These are phyloP conservation scores for Rhodosporidiobolus odoratus DNA, from an alignment of 768 basidiomycete species.

Conservation along the genomic window DNA sequence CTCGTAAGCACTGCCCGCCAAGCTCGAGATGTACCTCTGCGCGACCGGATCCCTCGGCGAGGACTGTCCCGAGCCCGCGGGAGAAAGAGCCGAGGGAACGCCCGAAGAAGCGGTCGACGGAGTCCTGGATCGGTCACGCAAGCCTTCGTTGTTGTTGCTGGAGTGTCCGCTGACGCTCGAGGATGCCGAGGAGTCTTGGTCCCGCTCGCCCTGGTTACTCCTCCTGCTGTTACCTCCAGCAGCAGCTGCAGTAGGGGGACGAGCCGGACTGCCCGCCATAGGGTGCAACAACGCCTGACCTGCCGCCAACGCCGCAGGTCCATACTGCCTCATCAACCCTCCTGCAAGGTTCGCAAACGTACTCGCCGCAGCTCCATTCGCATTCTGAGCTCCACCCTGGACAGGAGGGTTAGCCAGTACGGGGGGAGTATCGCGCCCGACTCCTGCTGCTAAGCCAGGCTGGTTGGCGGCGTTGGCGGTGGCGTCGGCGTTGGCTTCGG, in stretches of 20 bases:
- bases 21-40: not conserved
- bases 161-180: not conserved
- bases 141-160: not conserved
- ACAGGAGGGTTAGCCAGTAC: slow-evolving; percentile 4
- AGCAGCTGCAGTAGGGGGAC: not conserved
- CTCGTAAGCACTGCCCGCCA: slow-evolving; percentile 4
- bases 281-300: slow-evolving; percentile 21
- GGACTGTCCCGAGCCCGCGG: not conserved
- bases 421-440: not conserved
- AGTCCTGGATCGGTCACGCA: not conserved
- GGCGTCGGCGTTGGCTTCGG: not conserved
- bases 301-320: slow-evolving; percentile 29
- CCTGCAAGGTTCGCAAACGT: slow-evolving; percentile 8
- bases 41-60: not conserved
- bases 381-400: not conserved
- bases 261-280: not conserved
- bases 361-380: not conserved
- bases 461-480: not conserved
- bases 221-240: not conserved
- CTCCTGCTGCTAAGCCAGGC: not conserved
- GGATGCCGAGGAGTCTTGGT: not conserved
- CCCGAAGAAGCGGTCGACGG: not conserved
- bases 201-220: not conserved
- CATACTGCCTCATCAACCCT: slow-evolving; percentile 14
- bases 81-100: not conserved